Conservation (phyloP, 2,329 filamentous ascomycete genomes). For the Penicillium concentricum region DNA sequence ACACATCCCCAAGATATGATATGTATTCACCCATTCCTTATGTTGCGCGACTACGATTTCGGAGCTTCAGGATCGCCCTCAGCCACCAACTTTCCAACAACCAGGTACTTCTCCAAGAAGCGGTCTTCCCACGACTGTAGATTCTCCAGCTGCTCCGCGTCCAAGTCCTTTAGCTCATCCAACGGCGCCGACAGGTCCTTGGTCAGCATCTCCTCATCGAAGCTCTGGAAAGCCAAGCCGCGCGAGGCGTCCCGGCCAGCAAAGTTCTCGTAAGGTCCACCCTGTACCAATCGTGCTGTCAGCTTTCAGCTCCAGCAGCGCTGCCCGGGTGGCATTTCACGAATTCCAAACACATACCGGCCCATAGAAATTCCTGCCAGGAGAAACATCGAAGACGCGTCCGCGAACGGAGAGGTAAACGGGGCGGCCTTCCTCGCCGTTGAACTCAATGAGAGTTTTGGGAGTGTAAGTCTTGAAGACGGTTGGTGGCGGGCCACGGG, state of each 20-base stretch:
- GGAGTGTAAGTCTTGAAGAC: conserved; percentile 85
- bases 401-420: conserved; percentile 92
- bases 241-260: conserved; percentile 87
- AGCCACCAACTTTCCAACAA: conserved; percentile 83
- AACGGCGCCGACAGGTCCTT: conserved; percentile 82
- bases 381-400: conserved; percentile 83
- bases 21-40: background rate
- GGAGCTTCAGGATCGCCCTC: conserved; percentile 52
- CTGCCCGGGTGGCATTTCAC: background rate
- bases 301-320: background rate
- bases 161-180: conserved; percentile 71
- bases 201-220: conserved; percentile 93
- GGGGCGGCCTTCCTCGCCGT: conserved; percentile 69
- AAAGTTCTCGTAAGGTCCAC: conserved; percentile 94
- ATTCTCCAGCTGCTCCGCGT: conserved; percentile 74
- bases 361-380: conserved; percentile 91
- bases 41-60: conserved; percentile 15
- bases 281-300: conserved; percentile 39
- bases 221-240: conserved; percentile 85
- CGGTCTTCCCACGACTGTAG: conserved; percentile 89
- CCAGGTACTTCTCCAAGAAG: conserved; percentile 88
- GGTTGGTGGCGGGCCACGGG: conserved; percentile 61
- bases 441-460: conserved; percentile 80
- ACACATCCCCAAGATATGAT: background rate
- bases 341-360: conserved; percentile 50